A percentile compares a stretch with the other conserved stretches of the same genome.
Evolutionary conservation across 75 land plant species (phyloP).

Genomic region (Picea sitchensis): DNA sequence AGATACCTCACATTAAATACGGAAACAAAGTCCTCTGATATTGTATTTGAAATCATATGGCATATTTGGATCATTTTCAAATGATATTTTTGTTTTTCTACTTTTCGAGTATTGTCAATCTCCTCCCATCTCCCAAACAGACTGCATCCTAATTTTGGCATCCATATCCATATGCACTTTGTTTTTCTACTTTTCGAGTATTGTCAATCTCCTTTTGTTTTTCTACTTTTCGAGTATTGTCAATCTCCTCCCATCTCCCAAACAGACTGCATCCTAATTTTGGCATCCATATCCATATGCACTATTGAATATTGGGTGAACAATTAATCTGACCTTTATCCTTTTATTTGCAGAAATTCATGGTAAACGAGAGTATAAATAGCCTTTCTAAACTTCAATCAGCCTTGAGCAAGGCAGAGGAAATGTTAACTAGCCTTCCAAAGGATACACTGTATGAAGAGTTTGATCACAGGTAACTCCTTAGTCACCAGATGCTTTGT

Average conservation of each 20-base stretch:
- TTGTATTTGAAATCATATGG: background rate
- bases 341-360: slow-evolving; percentile 58
- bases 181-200: too few species aligned
- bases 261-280: background rate
- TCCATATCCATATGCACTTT: background rate
- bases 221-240: too few species aligned
- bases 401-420: slow-evolving; percentile 68
- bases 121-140: background rate
- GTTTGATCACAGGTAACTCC: slow-evolving; percentile 60
- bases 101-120: background rate
- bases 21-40: background rate
- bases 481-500: slow-evolving; percentile 34
- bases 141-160: background rate
- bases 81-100: background rate
- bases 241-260: background rate
- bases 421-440: slow-evolving; percentile 38
- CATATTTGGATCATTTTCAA: background rate
- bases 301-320: background rate
- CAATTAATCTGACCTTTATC: background rate
- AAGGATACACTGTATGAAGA: slow-evolving; percentile 50
- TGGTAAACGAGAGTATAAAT: slow-evolving; percentile 70
- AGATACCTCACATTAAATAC: too few species aligned
- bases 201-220: background rate
- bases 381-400: slow-evolving; percentile 57
- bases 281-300: background rate